These are phyloP conservation scores for Balamuthia mandrillaris DNA, from an alignment of 208 protist genomes.

Conservation along the genomic window DNA sequence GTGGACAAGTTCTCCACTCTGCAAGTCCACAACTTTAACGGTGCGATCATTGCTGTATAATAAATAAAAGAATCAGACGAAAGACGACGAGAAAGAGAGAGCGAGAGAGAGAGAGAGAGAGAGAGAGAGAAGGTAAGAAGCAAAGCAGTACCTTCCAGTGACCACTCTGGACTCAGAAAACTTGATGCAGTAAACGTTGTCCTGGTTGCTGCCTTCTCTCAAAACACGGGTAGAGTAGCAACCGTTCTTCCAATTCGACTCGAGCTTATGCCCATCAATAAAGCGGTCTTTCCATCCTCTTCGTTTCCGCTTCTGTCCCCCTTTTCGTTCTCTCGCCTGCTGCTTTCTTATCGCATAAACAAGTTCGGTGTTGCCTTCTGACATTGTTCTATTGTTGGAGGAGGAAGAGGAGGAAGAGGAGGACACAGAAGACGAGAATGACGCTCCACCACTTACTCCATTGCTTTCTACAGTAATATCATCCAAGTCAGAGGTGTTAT, in stretches of 20 bases:
- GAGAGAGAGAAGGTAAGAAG: background rate
- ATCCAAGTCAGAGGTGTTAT: too few species aligned
- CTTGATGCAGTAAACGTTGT: conserved; percentile 7
- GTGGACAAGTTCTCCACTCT: background rate
- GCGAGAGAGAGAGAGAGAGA: background rate
- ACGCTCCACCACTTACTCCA: too few species aligned
- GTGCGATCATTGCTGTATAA: background rate
- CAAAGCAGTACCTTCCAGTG: background rate
- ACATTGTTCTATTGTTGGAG: too few species aligned
- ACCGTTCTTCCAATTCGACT: background rate
- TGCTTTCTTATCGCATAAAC: too few species aligned
- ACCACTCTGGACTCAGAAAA: background rate
- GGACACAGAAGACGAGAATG: too few species aligned
- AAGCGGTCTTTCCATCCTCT: background rate
- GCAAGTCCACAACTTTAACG: background rate
- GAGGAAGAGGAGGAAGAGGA: too few species aligned
- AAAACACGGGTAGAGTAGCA: background rate
- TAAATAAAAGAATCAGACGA: too few species aligned
- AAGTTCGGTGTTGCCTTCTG: too few species aligned
- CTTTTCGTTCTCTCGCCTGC: background rate
- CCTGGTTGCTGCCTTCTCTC: background rate
- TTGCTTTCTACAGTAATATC: too few species aligned
- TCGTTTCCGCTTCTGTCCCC: background rate
- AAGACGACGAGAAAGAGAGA: too few species aligned
- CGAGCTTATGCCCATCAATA: background rate